Evolutionary conservation across 1,284 basidiomycete species (phyloP).

Genomic region (Prillingera fragicola): DNA sequence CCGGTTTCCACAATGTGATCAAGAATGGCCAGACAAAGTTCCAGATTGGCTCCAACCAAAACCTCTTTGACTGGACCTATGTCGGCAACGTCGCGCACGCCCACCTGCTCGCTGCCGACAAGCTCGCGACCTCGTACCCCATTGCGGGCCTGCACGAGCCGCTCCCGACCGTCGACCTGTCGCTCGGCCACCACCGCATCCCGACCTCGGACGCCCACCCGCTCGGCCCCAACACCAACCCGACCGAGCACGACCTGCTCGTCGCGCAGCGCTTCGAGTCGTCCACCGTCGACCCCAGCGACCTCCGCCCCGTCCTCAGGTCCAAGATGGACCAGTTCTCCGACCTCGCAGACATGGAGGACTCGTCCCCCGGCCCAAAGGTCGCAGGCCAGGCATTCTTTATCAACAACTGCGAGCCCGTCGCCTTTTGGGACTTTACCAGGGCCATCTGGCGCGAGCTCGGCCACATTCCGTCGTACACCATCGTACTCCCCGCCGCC

Average conservation of each 20-base stretch:
- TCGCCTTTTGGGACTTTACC: slow-evolving; percentile 94
- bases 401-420: slow-evolving; percentile 95
- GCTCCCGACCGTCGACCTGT: slow-evolving; percentile 60
- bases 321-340: slow-evolving; percentile 54
- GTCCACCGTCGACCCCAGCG: slow-evolving; percentile 42
- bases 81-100: slow-evolving; percentile 94
- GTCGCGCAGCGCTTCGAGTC: slow-evolving; percentile 60
- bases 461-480: slow-evolving; percentile 56
- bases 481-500: slow-evolving; percentile 58
- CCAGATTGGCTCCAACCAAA: slow-evolving; percentile 90
- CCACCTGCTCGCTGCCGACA: slow-evolving; percentile 86
- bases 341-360: slow-evolving; percentile 41
- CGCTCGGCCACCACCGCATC: slow-evolving; percentile 58
- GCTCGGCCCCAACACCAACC: slow-evolving; percentile 67
- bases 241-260: slow-evolving; percentile 54
- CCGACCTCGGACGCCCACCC: slow-evolving; percentile 74
- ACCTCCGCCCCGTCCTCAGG: slow-evolving; percentile 59
- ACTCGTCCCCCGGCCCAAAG: slow-evolving; percentile 30
- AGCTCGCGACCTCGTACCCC: slow-evolving; percentile 44
- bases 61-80: slow-evolving; percentile 96
- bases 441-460: slow-evolving; percentile 78
- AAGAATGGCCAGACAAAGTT: slow-evolving; percentile 78
- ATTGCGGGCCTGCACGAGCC: slow-evolving; percentile 54
- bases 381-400: slow-evolving; percentile 94
- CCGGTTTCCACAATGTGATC: slow-evolving; percentile 74